Percentiles rank a stretch among this genome's conserved stretches.
Evolutionary conservation across 345 rosid genomes (phyloP).

Genomic region (Anacardium occidentale): DNA sequence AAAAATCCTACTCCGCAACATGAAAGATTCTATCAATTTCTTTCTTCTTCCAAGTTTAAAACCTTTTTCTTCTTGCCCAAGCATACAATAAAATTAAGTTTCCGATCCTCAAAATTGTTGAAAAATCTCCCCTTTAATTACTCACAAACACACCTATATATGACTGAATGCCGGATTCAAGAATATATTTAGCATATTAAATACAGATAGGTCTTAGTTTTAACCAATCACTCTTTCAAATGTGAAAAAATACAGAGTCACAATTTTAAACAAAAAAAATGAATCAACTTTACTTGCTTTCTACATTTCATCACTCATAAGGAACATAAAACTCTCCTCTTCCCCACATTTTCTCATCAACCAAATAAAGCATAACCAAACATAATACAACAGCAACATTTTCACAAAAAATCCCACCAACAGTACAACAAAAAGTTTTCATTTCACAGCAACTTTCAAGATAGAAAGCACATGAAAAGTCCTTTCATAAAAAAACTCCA

Average conservation of each 20-base stretch:
- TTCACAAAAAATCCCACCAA: not conserved
- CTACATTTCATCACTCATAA: no score
- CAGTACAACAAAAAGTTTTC: not conserved
- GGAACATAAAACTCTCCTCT: not conserved
- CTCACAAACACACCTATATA: not conserved
- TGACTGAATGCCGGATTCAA: not conserved
- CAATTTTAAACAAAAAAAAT: not conserved
- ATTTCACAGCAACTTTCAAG: not conserved
- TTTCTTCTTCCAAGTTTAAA: not conserved
- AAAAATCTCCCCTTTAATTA: not conserved
- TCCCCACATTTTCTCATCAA: not conserved
- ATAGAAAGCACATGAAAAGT: not conserved
- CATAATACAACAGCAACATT: not conserved
- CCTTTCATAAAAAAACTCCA: not conserved
- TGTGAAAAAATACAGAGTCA: not conserved
- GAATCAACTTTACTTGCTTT: not conserved
- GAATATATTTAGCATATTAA: not conserved
- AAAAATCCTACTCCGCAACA: not conserved
- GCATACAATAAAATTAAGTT: not conserved
- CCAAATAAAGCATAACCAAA: not conserved
- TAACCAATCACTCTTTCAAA: not conserved
- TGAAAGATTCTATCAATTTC: not conserved
- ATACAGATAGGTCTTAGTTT: not conserved
- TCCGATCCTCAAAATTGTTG: not conserved
- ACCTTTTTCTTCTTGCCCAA: not conserved